Percentiles rank a stretch among this genome's conserved stretches.
phyloP scores from a whole-genome alignment of 352 stramenopile genomes.

The Globisporangium perplexum region DNA sequence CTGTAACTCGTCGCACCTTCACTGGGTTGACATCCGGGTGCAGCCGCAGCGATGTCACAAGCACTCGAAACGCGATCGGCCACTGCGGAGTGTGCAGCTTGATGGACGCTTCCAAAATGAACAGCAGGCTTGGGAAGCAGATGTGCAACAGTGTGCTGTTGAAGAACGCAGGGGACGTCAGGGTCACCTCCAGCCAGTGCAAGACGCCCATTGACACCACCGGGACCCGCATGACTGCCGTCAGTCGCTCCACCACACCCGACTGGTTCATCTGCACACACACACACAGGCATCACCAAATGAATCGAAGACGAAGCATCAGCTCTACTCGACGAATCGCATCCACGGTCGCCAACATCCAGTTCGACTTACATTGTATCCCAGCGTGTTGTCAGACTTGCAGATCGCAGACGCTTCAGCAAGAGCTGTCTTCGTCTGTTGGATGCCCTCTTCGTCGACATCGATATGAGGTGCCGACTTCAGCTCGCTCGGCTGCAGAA shows the following conservation, averaged over 20 bases:
- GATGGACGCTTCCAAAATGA: constrained; percentile 74
- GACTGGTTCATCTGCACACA: constrained; percentile 77
- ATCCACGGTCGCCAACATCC: background rate
- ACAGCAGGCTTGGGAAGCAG: constrained; percentile 77
- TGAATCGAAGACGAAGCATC: background rate
- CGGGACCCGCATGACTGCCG: constrained; percentile 69
- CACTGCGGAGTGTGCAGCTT: constrained; percentile 73
- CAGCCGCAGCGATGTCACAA: constrained; percentile 68
- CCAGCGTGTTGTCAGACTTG: constrained; percentile 80
- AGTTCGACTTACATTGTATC: constrained; percentile 62
- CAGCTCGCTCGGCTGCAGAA: constrained; percentile 40
- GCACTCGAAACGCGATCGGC: constrained; percentile 75
- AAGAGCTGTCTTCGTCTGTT: constrained; percentile 62
- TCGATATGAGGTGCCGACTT: constrained; percentile 23
- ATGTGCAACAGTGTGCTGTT: constrained; percentile 83
- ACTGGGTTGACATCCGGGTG: constrained; percentile 81
- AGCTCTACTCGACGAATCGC: background rate
- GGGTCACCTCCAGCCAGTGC: constrained; percentile 77
- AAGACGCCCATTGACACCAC: constrained; percentile 84
- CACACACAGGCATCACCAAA: background rate
- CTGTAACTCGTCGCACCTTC: constrained; percentile 30
- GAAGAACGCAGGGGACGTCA: constrained; percentile 68
- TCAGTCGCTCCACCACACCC: constrained; percentile 74
- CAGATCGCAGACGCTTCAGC: constrained; percentile 71
- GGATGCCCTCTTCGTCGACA: constrained; percentile 46